A percentile compares a stretch with the other conserved stretches of the same genome.
Evolutionary conservation across 345 rosid genomes (phyloP).

Genomic region (Gossypium herbaceum): DNA sequence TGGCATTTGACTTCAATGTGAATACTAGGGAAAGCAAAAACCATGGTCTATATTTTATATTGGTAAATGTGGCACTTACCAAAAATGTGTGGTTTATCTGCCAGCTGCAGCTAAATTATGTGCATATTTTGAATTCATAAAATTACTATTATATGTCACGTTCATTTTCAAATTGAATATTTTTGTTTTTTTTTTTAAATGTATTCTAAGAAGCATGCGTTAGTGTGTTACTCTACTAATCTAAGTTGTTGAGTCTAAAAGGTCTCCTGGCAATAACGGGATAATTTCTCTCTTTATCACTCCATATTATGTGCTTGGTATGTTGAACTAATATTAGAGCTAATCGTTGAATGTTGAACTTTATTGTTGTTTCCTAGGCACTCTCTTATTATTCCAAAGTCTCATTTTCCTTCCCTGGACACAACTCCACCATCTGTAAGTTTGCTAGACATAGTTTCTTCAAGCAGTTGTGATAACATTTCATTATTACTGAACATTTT

Average conservation of each 20-base stretch:
- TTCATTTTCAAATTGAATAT: too few relatives aligned
- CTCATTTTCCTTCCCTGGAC: conserved; percentile 74
- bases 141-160: not conserved
- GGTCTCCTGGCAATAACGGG: too few relatives aligned
- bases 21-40: not conserved
- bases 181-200: too few relatives aligned
- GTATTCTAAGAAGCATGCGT: not conserved
- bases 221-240: too few relatives aligned
- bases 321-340: not conserved
- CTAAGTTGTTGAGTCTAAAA: too few relatives aligned
- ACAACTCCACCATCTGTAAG: conserved; percentile 93
- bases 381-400: conserved; percentile 86
- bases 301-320: too few relatives aligned
- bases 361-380: conserved; percentile 51
- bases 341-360: not conserved
- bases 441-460: conserved; percentile 11
- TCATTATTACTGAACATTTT: not conserved
- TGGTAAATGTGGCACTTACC: not conserved
- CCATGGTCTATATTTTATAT: not conserved
- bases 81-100: not conserved
- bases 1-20: not conserved
- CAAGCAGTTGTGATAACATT: not conserved
- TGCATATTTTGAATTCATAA: not conserved
- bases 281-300: too few relatives aligned
- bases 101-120: not conserved